Evolutionary conservation across 169 alveolate species (phyloP).

Genomic region (Cryptosporidium canis): DNA sequence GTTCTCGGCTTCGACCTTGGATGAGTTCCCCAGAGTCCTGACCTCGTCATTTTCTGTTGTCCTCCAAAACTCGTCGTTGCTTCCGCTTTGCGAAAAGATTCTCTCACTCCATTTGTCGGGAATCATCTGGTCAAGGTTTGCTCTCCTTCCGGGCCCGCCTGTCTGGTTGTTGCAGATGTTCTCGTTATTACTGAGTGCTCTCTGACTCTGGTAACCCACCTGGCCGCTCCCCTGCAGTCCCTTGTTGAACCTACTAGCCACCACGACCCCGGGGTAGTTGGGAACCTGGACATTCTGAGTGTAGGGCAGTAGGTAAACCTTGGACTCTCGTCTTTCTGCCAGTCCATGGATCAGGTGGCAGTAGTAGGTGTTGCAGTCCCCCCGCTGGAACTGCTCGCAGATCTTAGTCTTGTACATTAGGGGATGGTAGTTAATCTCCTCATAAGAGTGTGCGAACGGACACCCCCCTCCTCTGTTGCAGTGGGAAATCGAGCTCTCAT

Average conservation of each 20-base stretch:
- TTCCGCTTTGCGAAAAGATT: neutral
- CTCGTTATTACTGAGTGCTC: neutral
- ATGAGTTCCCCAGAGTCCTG: neutral
- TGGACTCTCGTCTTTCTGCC: constrained; percentile 82
- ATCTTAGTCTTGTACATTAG: constrained; percentile 88
- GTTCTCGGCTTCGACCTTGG: neutral
- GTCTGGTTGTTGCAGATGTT: neutral
- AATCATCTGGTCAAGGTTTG: neutral
- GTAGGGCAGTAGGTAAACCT: constrained; percentile 82
- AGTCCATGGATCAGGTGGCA: constrained; percentile 88
- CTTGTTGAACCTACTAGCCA: constrained; percentile 27
- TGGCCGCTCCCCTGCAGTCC: neutral
- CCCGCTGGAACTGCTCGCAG: constrained; percentile 84
- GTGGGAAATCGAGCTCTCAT: constrained; percentile 82
- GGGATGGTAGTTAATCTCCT: constrained; percentile 91
- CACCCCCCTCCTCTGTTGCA: constrained; percentile 89
- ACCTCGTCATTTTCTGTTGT: neutral
- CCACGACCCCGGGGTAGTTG: constrained; percentile 51
- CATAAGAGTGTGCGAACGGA: constrained; percentile 90
- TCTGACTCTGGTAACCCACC: neutral
- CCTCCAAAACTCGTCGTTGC: constrained; percentile 38
- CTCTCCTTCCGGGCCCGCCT: neutral
- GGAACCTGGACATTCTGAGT: constrained; percentile 74
- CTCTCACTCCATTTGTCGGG: constrained; percentile 38
- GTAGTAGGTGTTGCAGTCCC: constrained; percentile 84